Percentiles rank a stretch among this genome's conserved stretches.
These are phyloP conservation scores for Solanum habrochaites DNA, from an alignment of 257 asterid genomes.

Conservation along the genomic window DNA sequence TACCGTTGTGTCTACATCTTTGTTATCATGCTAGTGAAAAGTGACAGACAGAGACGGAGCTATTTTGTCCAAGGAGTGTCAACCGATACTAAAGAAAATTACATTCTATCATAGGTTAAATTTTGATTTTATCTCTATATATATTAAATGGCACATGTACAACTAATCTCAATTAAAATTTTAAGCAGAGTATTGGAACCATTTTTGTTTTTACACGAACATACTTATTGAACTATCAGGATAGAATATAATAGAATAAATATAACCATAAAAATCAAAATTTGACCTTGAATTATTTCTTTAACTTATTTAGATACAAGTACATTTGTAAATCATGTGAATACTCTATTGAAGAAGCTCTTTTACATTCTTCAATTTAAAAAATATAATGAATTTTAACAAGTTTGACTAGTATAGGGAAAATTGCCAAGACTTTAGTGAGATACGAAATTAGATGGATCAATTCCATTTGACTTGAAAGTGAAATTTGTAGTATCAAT, in stretches of 20 bases:
- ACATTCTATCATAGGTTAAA: too few species aligned
- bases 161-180: too few species aligned
- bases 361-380: background rate
- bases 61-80: background rate
- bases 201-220: too few species aligned
- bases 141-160: too few species aligned
- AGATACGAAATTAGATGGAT: constrained; percentile 11
- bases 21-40: background rate
- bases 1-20: background rate
- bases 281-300: background rate
- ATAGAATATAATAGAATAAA: too few species aligned
- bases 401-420: background rate
- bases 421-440: background rate
- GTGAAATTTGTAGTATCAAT: constrained; percentile 27
- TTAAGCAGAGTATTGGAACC: too few species aligned
- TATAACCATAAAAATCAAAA: background rate
- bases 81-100: too few species aligned
- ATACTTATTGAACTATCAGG: too few species aligned
- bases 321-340: background rate
- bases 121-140: too few species aligned
- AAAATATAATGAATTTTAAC: background rate
- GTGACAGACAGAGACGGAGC: background rate
- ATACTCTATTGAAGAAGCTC: background rate
- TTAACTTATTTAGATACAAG: background rate
- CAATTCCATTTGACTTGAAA: constrained; percentile 26